Evolutionary conservation across 495 filamentous ascomycete species (phyloP).

Genomic region (Umbilicaria muhlenbergii): DNA sequence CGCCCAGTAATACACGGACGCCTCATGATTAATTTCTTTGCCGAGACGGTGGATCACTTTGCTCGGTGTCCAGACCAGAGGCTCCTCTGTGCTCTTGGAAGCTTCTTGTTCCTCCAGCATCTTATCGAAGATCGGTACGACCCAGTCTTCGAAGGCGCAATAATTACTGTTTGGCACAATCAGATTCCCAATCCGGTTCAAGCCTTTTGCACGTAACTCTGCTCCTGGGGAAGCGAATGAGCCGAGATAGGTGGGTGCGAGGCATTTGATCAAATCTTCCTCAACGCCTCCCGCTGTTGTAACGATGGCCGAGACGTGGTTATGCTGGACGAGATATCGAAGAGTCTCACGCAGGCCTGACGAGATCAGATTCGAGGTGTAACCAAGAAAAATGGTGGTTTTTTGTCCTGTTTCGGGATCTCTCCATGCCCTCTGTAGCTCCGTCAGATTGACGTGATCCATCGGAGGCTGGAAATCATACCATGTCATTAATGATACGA

Average conservation of each 20-base stretch:
- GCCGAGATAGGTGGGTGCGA: slow-evolving; percentile 83
- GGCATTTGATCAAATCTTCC: slow-evolving; percentile 96
- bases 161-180: slow-evolving; percentile 97
- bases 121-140: slow-evolving; percentile 74
- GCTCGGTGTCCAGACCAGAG: slow-evolving; percentile 78
- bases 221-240: slow-evolving; percentile 63
- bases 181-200: slow-evolving; percentile 92
- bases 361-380: slow-evolving; percentile 92
- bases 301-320: slow-evolving; percentile 81
- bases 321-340: slow-evolving; percentile 81
- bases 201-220: slow-evolving; percentile 59
- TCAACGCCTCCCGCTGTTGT: slow-evolving; percentile 95
- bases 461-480: slow-evolving; percentile 21
- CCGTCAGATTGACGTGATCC: not conserved
- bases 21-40: slow-evolving; percentile 79
- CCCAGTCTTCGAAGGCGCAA: slow-evolving; percentile 93
- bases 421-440: slow-evolving; percentile 48
- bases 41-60: slow-evolving; percentile 76
- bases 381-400: slow-evolving; percentile 92
- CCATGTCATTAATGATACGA: slow-evolving; percentile 89
- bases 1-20: slow-evolving; percentile 87
- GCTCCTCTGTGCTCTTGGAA: slow-evolving; percentile 41
- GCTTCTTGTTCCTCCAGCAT: slow-evolving; percentile 91
- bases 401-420: slow-evolving; percentile 55
- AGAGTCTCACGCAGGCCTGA: slow-evolving; percentile 84